Conservation (phyloP, 352 stramenopile species). For the Thraustochytrium striatum region DNA sequence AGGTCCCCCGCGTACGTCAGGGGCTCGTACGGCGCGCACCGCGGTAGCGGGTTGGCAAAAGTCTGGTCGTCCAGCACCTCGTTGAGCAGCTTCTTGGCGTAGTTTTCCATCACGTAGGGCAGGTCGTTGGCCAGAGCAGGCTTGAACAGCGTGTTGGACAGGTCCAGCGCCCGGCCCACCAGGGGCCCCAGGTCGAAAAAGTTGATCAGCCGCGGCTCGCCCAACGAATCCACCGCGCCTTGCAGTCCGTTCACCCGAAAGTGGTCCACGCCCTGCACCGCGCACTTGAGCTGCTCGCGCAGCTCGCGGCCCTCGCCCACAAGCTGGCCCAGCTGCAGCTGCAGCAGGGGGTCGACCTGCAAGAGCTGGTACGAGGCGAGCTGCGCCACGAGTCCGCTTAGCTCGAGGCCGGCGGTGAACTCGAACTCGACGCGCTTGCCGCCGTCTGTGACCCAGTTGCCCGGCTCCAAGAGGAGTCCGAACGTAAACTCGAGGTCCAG, state of each 20-base stretch:
- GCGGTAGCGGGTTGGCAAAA: background rate
- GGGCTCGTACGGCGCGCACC: background rate
- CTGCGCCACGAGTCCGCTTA: background rate
- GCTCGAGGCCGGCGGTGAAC: background rate
- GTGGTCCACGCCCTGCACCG: background rate
- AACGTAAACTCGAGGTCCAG: background rate
- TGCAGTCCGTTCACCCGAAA: background rate
- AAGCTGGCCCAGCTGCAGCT: background rate
- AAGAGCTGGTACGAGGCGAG: slow-evolving; percentile 1
- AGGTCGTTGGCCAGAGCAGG: background rate
- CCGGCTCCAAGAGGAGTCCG: background rate
- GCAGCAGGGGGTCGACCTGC: background rate
- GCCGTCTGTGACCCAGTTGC: background rate
- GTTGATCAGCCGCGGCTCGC: background rate
- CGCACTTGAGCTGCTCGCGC: background rate
- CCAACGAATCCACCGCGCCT: background rate
- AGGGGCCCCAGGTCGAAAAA: background rate
- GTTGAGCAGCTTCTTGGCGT: background rate
- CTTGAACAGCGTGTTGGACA: slow-evolving; percentile 1
- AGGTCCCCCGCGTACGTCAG: too few relatives aligned
- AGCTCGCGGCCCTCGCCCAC: background rate
- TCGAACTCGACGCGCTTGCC: background rate
- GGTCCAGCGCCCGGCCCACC: background rate
- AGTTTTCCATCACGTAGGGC: background rate
- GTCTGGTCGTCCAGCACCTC: background rate